Evolutionary conservation across 345 rosid genomes (phyloP), one percentile per base, ranked within the genome.

Genomic region (Zanthoxylum bungeanum): DNA sequence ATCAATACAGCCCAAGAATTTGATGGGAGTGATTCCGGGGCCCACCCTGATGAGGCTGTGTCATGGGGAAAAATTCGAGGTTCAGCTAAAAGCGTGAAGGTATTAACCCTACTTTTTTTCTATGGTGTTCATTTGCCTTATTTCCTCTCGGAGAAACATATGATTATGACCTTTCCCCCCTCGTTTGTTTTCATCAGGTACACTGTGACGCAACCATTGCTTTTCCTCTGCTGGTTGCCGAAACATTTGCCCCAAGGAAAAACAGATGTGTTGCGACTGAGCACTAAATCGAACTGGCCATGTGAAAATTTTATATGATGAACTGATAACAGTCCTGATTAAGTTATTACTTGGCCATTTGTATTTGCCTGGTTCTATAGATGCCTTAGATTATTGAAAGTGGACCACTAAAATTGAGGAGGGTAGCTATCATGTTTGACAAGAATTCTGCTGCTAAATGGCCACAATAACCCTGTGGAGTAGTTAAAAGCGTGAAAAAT

Each of bases 1-100:
- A 89, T 95, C 75, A 92, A 93, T 72, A 95, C 99, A 0, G 97
- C 92, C 17, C 97, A 91, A 69, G 99, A 95, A 77, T 95, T 84
- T 82, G 99, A 95, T 74, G 99, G 98, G 57, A 95, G 98, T 33
- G 97, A 92, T 84, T 95, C 99, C 0, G 98, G 99, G 64, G 98
- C 99, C 64, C 90, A 71, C 30, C 98, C 98, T 53, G 97, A 91
- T 72, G 98, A 95, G 83, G 99, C 97, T 31, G 89, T 95, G 22
- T 95, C 98, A 1, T 91, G 98, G 98, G 99, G 98, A 63, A 89
- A 91, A 86, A 85, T 95, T 42, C 90, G 85, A 9, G 86, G 88
- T 24, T 89, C 93, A 16, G 99, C 99, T 58, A 91, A 86, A 83
- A 79, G 85, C 16, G 96, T 92, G 4, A 91, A 95, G 98, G 99